A percentile compares a stretch with the other conserved stretches of the same genome.
Conservation (phyloP, 2,329 filamentous ascomycete genomes). For the Leptographium galeiforme region DNA sequence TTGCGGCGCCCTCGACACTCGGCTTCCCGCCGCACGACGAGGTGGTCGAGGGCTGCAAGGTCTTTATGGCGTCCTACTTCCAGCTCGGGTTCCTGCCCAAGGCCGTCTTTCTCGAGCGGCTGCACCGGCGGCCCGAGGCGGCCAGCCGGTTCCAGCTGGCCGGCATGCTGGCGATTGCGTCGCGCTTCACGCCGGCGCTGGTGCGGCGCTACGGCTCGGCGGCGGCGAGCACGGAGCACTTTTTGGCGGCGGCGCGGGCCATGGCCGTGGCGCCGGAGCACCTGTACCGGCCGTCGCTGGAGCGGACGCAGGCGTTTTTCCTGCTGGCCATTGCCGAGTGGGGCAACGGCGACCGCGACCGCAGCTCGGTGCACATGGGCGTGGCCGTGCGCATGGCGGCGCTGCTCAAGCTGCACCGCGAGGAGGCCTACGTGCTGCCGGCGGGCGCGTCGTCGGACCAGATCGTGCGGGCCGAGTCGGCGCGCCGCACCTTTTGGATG, state of each 20-base stretch:
- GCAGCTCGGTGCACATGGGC: constrained; percentile 34
- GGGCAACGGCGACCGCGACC: constrained; percentile 38
- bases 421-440: constrained; percentile 37
- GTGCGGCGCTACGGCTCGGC: constrained; percentile 32
- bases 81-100: constrained; percentile 47
- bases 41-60: constrained; percentile 36
- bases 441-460: constrained; percentile 24
- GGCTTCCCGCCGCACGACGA: constrained; percentile 33
- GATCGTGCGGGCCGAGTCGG: constrained; percentile 37
- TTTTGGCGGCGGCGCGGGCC: constrained; percentile 33
- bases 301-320: constrained; percentile 45
- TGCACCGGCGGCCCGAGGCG: constrained; percentile 29
- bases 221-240: constrained; percentile 36
- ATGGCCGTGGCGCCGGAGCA: constrained; percentile 28
- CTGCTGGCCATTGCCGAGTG: constrained; percentile 45
- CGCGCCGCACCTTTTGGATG: constrained; percentile 45
- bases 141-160: constrained; percentile 40
- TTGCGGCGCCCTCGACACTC: too few relatives aligned
- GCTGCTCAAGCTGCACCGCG: constrained; percentile 38
- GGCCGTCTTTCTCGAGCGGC: constrained; percentile 30
- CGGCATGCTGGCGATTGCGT: constrained; percentile 41
- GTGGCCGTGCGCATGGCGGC: constrained; percentile 41
- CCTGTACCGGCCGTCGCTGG: constrained; percentile 38
- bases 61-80: constrained; percentile 41
- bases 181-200: constrained; percentile 36